Base-by-base conservation (phyloP, 2,329 filamentous ascomycete species). In the Pseudogymnoascus sp. region DNA sequence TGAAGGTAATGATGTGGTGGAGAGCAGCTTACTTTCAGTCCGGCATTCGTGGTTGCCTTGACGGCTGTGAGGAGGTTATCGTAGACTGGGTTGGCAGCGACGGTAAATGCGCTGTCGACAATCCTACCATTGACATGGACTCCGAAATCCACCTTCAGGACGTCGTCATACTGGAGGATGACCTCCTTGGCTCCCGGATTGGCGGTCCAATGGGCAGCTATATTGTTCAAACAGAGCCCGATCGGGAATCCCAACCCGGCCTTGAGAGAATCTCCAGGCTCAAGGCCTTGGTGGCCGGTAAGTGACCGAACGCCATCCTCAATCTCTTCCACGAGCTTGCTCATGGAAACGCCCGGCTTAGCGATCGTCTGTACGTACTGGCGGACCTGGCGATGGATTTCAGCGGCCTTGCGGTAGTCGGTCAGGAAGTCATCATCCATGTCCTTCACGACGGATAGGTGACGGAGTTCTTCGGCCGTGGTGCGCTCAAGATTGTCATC, bases 141-240 rank as follows among this genome's bases (percentile, higher is more conserved):
- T 59, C 90, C 89, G 70, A 92, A 90, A 70, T 93, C 89, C 6
- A 93, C 86, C 75, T 91, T 93, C 82, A 93, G 83, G 37, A 96
- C 89, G 72, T 96, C 90, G 65, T 85, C 82, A 65, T 87, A 74
- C 71, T 89, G 79, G 63, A 95, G 78, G 35, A 92, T 76, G 69
- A 88, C 83, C 73, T 91, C 90, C 74, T 86, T 88, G 71, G 82
- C 77, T 1, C 82, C 80, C 1, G 82, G 78, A 67, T 83, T 85
- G 5, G 82, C 82, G 1, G 81, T 83, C 68, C 77, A 85, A 71
- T 85, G 82, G 5, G 82, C 82, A 12, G 78, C 81, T 43, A 77
- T 74, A 65, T 84, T 76, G 66, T 85, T 83, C 61, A 84, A 68
- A 63, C 76, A 79, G 23, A 84, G 67, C 0, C 82, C 82, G 3